Evolutionary conservation across 2,329 filamentous ascomycete species (phyloP).

Genomic region (Xylariaceae sp.): DNA sequence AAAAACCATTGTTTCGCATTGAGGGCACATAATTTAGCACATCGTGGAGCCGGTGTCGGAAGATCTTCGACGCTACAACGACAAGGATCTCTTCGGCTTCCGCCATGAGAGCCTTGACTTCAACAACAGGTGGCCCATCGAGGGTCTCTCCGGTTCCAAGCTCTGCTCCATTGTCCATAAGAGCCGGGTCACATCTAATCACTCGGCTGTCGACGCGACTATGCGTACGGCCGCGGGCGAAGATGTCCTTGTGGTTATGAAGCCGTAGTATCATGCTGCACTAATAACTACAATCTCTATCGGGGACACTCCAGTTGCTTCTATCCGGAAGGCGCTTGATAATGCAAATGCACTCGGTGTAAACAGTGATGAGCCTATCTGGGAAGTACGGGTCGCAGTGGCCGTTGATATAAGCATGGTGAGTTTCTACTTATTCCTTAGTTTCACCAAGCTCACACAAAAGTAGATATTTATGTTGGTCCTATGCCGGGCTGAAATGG

Average conservation of each 20-base stretch:
- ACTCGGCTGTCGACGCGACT: slow-evolving; percentile 21
- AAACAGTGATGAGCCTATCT: slow-evolving; percentile 10
- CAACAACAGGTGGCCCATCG: slow-evolving; percentile 29
- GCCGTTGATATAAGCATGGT: slow-evolving; percentile 20
- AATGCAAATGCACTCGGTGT: not conserved
- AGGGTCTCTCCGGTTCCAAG: slow-evolving; percentile 15
- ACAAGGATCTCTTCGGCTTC: slow-evolving; percentile 26
- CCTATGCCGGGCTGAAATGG: slow-evolving; percentile 22
- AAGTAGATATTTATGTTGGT: slow-evolving; percentile 16
- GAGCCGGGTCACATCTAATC: slow-evolving; percentile 12
- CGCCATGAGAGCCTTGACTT: slow-evolving; percentile 25
- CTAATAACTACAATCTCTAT: not conserved
- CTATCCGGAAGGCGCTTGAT: slow-evolving; percentile 14
- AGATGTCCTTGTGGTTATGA: slow-evolving; percentile 21
- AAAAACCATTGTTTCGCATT: slow-evolving; percentile 16
- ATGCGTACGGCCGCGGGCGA: slow-evolving; percentile 25
- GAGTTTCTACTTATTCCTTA: not conserved
- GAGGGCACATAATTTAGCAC: slow-evolving; percentile 19
- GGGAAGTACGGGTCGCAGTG: slow-evolving; percentile 15
- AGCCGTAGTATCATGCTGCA: slow-evolving; percentile 1
- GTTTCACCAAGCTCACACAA: not conserved
- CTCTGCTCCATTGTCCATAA: slow-evolving; percentile 24
- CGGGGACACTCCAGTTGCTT: slow-evolving; percentile 4
- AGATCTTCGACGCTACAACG: slow-evolving; percentile 16
- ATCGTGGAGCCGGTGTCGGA: slow-evolving; percentile 30